Conservation (phyloP, 495 filamentous ascomycete genomes). For the Daldinia loculata region DNA sequence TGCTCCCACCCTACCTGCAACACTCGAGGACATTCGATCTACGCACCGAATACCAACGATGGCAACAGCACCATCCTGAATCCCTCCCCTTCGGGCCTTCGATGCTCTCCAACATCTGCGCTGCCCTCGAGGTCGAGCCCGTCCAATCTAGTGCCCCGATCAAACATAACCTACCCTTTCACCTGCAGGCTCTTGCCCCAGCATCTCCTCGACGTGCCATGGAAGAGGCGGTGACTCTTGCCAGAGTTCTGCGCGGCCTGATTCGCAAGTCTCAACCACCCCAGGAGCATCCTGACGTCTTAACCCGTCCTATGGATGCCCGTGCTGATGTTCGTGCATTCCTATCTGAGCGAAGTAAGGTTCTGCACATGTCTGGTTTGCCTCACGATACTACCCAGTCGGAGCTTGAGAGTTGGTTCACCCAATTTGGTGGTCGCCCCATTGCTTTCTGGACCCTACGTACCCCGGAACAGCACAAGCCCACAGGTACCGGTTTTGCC, state of each 20-base stretch:
- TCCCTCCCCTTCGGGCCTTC: constrained; percentile 95
- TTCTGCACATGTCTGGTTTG: constrained; percentile 94
- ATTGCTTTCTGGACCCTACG: constrained; percentile 99
- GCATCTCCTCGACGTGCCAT: constrained; percentile 97
- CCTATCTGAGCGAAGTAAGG: constrained; percentile 92
- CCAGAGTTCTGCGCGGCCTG: constrained; percentile 87
- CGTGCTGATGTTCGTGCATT: constrained; percentile 97
- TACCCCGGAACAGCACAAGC: constrained; percentile 98
- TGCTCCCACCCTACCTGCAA: constrained; percentile 94
- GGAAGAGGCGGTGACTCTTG: constrained; percentile 95
- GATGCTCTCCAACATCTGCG: constrained; percentile 92
- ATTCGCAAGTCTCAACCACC: constrained; percentile 95
- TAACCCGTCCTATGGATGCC: constrained; percentile 95
- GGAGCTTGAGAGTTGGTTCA: constrained; percentile 98
- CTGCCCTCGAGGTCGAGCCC: constrained; percentile 95
- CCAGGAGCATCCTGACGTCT: constrained; percentile 90
- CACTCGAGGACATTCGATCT: constrained; percentile 97
- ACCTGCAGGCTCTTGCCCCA: constrained; percentile 93
- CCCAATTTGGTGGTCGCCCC: constrained; percentile 96
- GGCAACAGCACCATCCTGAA: constrained; percentile 98
- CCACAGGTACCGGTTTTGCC: constrained; percentile 95
- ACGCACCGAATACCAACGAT: constrained; percentile 95
- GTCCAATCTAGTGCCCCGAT: constrained; percentile 96
- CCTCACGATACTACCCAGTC: constrained; percentile 98
- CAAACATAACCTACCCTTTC: constrained; percentile 98